Evolutionary conservation across 768 basidiomycete species (phyloP), one percentile per base, ranked within the genome.

Genomic region (Leccinum sublutescens): DNA sequence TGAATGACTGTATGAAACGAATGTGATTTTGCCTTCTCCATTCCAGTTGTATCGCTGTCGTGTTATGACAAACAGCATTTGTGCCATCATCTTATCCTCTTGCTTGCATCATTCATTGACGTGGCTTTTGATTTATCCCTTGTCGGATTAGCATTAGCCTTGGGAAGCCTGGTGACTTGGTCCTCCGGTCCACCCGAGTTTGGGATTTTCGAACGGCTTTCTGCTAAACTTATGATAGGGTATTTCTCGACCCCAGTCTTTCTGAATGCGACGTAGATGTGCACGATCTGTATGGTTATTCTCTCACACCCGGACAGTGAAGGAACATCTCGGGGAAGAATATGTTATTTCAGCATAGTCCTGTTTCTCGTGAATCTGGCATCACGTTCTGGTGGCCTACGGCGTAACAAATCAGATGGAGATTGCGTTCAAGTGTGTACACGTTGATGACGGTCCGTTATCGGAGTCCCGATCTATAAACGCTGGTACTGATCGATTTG

Each of bases 41-140:
- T 29, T 6, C n/a, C 52, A 77, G 76, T 60, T 78, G 11, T 71
- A 74, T 59, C 75, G 75, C 21, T 50, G 50, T 50, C 50, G 50
- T 29, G 8, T 50, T 7, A 17, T 29, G 49, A 27, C 7, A 8
- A 10, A 8, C 10, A 49, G 0, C 17, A 27, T 29, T n/a, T 10
- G 27, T 14, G 17, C 29, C 8, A 29, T 50, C 7, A 50, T n/a
- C 14, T 9, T 50, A 50, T 11, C 50, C 29, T 49, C 50, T 29
- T 25, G 19, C 29, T 5, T 50, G 50, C 5, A 31, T 54, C 3
- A 15, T 15, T 23, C 9, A 9, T 11, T 34, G 19, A n/a, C 31
- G 5, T 17, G 1, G 11, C 2, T 7, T n/a, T 17, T 9, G 27
- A 31, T 33, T 38, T 12, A 51, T 29, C 9, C 12, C 12, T 8